A percentile compares a stretch with the other conserved stretches of the same genome.
phyloP scores from a whole-genome alignment of 2,329 filamentous ascomycete genomes.

The Fusarium burgessii region DNA sequence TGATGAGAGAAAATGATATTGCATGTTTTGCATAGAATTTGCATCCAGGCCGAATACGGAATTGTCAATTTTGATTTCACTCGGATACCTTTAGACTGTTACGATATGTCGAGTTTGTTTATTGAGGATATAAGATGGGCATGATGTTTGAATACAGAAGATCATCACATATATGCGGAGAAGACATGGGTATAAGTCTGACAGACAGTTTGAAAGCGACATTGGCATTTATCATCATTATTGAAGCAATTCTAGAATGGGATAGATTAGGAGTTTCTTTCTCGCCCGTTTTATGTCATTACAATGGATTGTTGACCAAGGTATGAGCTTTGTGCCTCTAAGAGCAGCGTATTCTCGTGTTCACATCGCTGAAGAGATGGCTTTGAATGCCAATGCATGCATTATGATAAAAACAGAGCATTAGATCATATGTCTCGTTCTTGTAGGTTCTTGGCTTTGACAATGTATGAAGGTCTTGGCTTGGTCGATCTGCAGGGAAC shows the following conservation, averaged over 20 bases:
- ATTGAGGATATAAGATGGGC: constrained; percentile 28
- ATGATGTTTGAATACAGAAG: constrained; percentile 21
- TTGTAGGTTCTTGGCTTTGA: not conserved
- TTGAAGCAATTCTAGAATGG: constrained; percentile 28
- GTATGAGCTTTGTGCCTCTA: not conserved
- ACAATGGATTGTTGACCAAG: not conserved
- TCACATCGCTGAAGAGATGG: too few species aligned
- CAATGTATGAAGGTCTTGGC: not conserved
- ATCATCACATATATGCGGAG: constrained; percentile 25
- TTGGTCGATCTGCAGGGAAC: constrained; percentile 5
- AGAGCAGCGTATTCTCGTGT: too few species aligned
- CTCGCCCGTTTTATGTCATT: not conserved
- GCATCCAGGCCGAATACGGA: constrained; percentile 35
- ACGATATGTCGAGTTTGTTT: constrained; percentile 40
- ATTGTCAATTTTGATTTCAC: constrained; percentile 37
- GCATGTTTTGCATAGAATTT: constrained; percentile 44
- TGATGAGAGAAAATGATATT: constrained; percentile 42
- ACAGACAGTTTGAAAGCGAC: constrained; percentile 16
- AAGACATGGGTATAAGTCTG: constrained; percentile 20
- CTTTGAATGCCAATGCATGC: not conserved
- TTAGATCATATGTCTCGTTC: not conserved
- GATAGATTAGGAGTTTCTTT: constrained; percentile 21
- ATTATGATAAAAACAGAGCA: not conserved
- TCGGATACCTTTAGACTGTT: constrained; percentile 50
- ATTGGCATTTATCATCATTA: constrained; percentile 23